Evolutionary conservation across 495 filamentous ascomycete genomes (phyloP), one percentile per base, ranked within the genome.

Genomic region (Neurospora sp.): DNA sequence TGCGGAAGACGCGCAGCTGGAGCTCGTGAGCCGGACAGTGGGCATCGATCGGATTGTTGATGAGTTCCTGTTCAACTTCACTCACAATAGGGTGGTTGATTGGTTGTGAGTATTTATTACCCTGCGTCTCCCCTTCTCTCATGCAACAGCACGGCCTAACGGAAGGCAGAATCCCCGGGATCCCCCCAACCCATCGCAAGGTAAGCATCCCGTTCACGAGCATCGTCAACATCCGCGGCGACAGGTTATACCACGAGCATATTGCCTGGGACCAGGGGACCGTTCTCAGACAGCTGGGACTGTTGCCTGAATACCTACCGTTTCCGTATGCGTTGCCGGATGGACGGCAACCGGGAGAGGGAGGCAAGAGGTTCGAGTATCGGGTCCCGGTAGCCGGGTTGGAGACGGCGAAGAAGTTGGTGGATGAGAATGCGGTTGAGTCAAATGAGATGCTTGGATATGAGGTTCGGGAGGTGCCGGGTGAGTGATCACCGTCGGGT

Each of bases 201-300:
- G 87, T 96, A 3, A 88, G 92, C 71, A 83, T 97, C 16, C 88
- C 92, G 0, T 82, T 96, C 22, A 91, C 93, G 5, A 89, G 87
- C 74, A 90, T 96, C 12, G 91, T 96, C 38, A 90, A 90, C 72
- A 82, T 96, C 69, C 85, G 93, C 16, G 92, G 88, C 3, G 91
- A 91, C 5, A 88, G 88, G 69, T 83, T 97, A 5, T 94, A 89
- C 77, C 90, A 92, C 70, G 94, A 97, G 80, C 91, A 95, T 76
- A 89, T 94, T 20, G 91, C 92, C 75, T 97, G 93, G 93, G 94
- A 97, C 77, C 93, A 97, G 79, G 93, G 91, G 1, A 90, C 88
- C 18, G 91, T 95, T 3, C 81, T 97, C 0, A 86, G 91, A 22
- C 94, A 97, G 80, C 81, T 93, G 0, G 93, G 93, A 0, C 78